Evolutionary conservation across 352 stramenopile species (phyloP).

Genomic region (Ochromonadaceae sp.): DNA sequence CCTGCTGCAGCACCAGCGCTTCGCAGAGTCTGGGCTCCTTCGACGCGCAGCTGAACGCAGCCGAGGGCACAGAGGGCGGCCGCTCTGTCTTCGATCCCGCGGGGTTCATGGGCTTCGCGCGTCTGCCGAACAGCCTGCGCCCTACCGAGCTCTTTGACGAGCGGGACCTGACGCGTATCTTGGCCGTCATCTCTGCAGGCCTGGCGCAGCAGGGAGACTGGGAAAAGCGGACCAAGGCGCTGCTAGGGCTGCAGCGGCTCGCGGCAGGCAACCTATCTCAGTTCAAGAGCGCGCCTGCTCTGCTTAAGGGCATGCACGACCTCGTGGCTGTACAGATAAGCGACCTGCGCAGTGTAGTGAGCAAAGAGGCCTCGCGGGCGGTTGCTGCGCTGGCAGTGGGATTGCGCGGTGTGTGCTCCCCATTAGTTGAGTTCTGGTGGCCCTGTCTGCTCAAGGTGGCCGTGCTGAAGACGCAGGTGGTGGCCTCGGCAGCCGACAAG

Average conservation of each 20-base stretch:
- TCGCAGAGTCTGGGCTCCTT: no score
- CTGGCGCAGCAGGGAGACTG: background rate
- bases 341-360: background rate
- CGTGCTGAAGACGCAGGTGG: background rate
- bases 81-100: no score
- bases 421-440: background rate
- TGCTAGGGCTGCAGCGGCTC: background rate
- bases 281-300: background rate
- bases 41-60: no score
- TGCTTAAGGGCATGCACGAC: background rate
- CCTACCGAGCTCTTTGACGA: background rate
- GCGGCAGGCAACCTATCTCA: background rate
- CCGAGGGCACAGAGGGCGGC: no score
- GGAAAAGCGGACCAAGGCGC: background rate
- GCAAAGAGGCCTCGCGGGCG: background rate
- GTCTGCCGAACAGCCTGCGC: no score
- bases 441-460: background rate
- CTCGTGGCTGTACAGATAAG: background rate
- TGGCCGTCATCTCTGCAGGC: background rate
- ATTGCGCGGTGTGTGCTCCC: background rate
- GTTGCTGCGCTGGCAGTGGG: background rate
- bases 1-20: no score
- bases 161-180: background rate
- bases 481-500: background rate
- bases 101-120: no score